Evolutionary conservation across 192 early-diverging fungal genomes (phyloP).

Genomic region (Backusella tarrabulga): DNA sequence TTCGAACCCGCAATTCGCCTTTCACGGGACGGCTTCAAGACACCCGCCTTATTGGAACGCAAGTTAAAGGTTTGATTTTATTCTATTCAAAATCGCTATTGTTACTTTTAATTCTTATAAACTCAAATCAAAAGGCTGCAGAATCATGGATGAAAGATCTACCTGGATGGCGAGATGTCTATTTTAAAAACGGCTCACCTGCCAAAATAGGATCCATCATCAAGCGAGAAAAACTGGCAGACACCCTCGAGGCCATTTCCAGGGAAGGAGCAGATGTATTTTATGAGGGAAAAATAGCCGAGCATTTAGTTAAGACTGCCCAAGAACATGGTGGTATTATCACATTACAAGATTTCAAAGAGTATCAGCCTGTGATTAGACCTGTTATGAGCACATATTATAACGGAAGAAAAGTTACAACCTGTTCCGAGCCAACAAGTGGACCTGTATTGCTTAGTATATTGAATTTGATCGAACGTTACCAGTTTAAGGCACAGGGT

Average conservation of each 20-base stretch:
- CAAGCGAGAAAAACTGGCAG: conserved; percentile 51
- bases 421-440: conserved; percentile 73
- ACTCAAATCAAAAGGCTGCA: not conserved
- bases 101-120: not conserved
- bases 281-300: conserved; percentile 58
- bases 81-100: not conserved
- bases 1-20: conserved; percentile 77
- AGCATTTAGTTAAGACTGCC: conserved; percentile 61
- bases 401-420: conserved; percentile 72
- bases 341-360: conserved; percentile 67
- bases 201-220: conserved; percentile 66
- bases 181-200: conserved; percentile 69
- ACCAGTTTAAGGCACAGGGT: conserved; percentile 58
- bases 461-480: conserved; percentile 86
- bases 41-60: not conserved
- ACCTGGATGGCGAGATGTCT: conserved; percentile 49
- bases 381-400: conserved; percentile 66
- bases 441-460: conserved; percentile 81
- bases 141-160: conserved; percentile 34
- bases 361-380: conserved; percentile 63
- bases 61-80: not conserved
- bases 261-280: conserved; percentile 59
- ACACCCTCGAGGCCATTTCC: conserved; percentile 63
- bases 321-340: conserved; percentile 71
- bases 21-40: conserved; percentile 68